These are phyloP conservation scores for Thelephora aurantiotincta DNA, from an alignment of 768 basidiomycete genomes.

Conservation along the genomic window DNA sequence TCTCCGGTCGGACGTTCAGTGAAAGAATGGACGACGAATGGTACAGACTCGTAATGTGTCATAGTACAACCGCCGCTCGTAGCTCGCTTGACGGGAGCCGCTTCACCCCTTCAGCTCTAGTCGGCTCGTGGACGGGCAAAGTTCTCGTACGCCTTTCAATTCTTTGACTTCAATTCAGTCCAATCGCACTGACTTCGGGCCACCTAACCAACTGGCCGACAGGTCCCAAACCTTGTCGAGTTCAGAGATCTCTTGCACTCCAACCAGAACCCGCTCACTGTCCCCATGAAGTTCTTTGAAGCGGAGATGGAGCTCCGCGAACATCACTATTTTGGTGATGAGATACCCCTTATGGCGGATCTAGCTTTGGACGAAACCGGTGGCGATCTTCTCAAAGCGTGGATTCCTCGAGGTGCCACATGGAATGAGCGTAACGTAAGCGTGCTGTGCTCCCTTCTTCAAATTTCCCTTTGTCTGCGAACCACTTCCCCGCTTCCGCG, in stretches of 20 bases:
- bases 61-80: constrained; percentile 17
- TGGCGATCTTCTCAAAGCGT: constrained; percentile 27
- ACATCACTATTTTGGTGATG: constrained; percentile 32
- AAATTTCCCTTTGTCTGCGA: too few species aligned
- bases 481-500: too few species aligned
- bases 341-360: constrained; percentile 13
- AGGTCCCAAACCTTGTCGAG: not conserved
- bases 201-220: not conserved
- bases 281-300: not conserved
- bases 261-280: not conserved
- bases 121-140: constrained; percentile 49
- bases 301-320: constrained; percentile 36
- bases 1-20: constrained; percentile 18
- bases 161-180: not conserved
- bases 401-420: constrained; percentile 16
- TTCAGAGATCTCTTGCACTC: not conserved
- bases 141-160: constrained; percentile 19
- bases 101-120: constrained; percentile 37
- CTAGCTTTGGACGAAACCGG: constrained; percentile 10
- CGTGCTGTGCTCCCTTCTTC: too few species aligned
- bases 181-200: not conserved
- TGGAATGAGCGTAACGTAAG: too few species aligned
- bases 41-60: constrained; percentile 36
- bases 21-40: constrained; percentile 41
- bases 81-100: constrained; percentile 16